Evolutionary conservation across 2,329 filamentous ascomycete species (phyloP).

Genomic region (Cordyceps fumosorosea): DNA sequence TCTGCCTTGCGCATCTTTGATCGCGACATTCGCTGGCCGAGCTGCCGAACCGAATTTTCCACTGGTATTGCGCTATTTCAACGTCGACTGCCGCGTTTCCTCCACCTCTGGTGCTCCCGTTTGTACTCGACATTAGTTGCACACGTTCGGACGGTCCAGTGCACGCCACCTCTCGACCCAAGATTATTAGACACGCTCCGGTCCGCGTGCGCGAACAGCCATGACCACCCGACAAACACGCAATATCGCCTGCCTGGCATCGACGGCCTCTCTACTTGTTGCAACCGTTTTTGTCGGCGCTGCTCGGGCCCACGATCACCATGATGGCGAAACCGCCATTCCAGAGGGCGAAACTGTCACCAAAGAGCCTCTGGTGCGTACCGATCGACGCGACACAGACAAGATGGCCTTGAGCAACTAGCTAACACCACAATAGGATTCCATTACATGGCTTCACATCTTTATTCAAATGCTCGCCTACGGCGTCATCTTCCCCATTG

Average conservation of each 20-base stretch:
- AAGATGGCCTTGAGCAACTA: background rate
- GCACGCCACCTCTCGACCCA: background rate
- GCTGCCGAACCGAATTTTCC: too few relatives aligned
- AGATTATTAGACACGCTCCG: background rate
- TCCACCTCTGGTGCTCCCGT: background rate
- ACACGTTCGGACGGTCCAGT: background rate
- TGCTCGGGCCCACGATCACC: constrained; percentile 42
- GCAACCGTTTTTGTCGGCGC: constrained; percentile 17
- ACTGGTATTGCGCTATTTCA: too few relatives aligned
- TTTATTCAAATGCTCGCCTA: constrained; percentile 80
- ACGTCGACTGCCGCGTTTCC: too few relatives aligned
- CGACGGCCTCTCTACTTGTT: background rate
- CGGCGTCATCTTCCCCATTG: constrained; percentile 85
- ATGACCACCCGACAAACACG: constrained; percentile 1
- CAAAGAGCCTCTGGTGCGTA: constrained; percentile 63
- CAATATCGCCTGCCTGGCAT: constrained; percentile 1
- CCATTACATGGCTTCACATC: constrained; percentile 90
- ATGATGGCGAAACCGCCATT: constrained; percentile 43
- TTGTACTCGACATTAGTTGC: background rate
- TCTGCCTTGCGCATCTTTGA: background rate
- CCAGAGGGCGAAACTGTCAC: constrained; percentile 64
- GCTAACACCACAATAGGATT: constrained; percentile 51
- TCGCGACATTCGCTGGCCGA: background rate
- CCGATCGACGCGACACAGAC: background rate
- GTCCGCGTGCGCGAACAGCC: background rate